These are phyloP conservation scores for Theileria equi DNA, from an alignment of 169 alveolate species.

Conservation along the genomic window DNA sequence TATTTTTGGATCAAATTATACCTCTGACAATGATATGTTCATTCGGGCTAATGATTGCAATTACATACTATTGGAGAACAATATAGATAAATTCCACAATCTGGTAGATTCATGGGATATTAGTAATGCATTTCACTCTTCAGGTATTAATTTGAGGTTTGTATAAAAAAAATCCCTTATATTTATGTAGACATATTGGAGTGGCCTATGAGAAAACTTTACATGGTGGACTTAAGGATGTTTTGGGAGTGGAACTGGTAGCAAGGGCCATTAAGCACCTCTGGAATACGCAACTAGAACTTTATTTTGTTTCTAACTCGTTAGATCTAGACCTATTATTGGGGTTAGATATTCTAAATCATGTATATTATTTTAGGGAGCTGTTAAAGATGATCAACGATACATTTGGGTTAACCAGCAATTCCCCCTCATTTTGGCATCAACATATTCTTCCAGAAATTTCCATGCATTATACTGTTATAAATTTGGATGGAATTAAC, in stretches of 20 bases:
- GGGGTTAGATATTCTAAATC: constrained; percentile 11
- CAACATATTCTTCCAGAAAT: constrained; percentile 42
- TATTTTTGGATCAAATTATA: constrained; percentile 23
- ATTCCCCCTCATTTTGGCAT: constrained; percentile 47
- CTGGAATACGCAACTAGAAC: constrained; percentile 37
- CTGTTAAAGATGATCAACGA: constrained; percentile 38
- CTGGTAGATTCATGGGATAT: constrained; percentile 70
- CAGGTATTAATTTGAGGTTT: constrained; percentile 68
- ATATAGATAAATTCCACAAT: constrained; percentile 39
- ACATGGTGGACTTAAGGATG: constrained; percentile 35
- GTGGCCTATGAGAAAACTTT: constrained; percentile 60
- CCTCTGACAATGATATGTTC: constrained; percentile 44
- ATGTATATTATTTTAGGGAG: neutral
- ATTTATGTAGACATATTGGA: constrained; percentile 50
- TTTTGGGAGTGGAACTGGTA: constrained; percentile 45
- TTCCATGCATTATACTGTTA: constrained; percentile 39
- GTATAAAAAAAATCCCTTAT: constrained; percentile 18
- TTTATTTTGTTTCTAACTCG: neutral
- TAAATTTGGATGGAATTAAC: constrained; percentile 35
- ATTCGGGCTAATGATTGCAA: constrained; percentile 45
- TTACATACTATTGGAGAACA: constrained; percentile 60
- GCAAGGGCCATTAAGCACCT: constrained; percentile 50
- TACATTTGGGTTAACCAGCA: constrained; percentile 31
- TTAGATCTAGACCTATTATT: constrained; percentile 8
- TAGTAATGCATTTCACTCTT: constrained; percentile 62